These are phyloP conservation scores for Diaporthe sp. DNA, from an alignment of 2,329 filamentous ascomycete genomes.

Conservation along the genomic window DNA sequence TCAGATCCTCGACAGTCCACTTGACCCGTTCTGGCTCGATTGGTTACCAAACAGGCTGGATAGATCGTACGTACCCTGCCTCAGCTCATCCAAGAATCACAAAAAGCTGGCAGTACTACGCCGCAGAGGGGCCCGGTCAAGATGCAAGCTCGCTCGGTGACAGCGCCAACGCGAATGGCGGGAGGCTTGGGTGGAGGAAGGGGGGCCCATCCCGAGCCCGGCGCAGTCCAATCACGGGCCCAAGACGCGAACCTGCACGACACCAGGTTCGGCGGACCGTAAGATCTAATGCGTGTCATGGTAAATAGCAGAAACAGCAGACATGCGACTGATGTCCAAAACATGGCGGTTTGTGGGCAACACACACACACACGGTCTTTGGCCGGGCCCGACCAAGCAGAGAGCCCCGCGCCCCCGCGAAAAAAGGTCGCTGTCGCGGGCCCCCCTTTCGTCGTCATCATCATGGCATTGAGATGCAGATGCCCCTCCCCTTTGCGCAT, in stretches of 20 bases:
- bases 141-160: conserved; percentile 16
- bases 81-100: not conserved
- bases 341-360: conserved; percentile 7
- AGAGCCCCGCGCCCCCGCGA: conserved; percentile 13
- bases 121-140: conserved; percentile 10
- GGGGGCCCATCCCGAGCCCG: not conserved
- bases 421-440: conserved; percentile 9
- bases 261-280: conserved; percentile 25
- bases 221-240: conserved; percentile 33
- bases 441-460: conserved; percentile 29
- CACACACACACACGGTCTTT: conserved; percentile 11
- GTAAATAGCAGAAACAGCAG: not conserved
- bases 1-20: conserved; percentile 27
- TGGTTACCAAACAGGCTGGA: conserved; percentile 3
- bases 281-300: conserved; percentile 31
- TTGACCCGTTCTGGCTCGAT: conserved; percentile 26
- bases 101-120: conserved; percentile 1
- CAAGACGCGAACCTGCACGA: conserved; percentile 35
- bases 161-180: conserved; percentile 13
- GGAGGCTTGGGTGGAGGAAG: conserved; percentile 25
- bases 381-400: conserved; percentile 1
- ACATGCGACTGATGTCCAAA: conserved; percentile 23
- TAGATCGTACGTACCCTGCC: conserved; percentile 4
- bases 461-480: conserved; percentile 20
- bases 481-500: conserved; percentile 6